These are phyloP conservation scores for Alternaria angustiovoidea DNA, from an alignment of 2,329 filamentous ascomycete species.

Conservation along the genomic window DNA sequence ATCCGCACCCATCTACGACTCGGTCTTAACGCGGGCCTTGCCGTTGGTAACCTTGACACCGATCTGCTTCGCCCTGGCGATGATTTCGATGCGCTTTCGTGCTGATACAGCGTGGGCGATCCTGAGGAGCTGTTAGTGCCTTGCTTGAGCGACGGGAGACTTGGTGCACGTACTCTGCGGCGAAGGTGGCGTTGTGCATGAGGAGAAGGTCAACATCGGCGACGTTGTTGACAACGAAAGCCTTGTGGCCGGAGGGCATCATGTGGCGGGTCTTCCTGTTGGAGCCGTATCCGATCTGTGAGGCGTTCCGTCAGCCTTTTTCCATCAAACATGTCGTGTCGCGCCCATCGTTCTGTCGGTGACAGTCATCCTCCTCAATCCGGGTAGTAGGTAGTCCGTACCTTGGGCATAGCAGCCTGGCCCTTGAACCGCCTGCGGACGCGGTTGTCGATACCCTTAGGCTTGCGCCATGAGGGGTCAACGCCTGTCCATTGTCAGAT, in stretches of 20 bases:
- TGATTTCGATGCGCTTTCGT: slow-evolving; percentile 98
- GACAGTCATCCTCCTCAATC: not conserved
- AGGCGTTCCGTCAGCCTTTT: slow-evolving; percentile 41
- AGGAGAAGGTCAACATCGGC: slow-evolving; percentile 96
- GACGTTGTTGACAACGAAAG: slow-evolving; percentile 97
- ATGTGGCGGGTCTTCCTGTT: slow-evolving; percentile 99
- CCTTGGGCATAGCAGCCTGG: slow-evolving; percentile 95
- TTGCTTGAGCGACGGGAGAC: not conserved
- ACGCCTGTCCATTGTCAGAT: slow-evolving; percentile 60
- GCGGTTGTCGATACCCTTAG: slow-evolving; percentile 99
- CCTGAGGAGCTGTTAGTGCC: slow-evolving; percentile 60
- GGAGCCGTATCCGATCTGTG: slow-evolving; percentile 95
- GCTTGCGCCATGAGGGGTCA: slow-evolving; percentile 93
- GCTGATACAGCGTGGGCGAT: slow-evolving; percentile 98
- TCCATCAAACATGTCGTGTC: slow-evolving; percentile 6
- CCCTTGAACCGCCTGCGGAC: slow-evolving; percentile 98
- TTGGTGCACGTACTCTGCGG: slow-evolving; percentile 80
- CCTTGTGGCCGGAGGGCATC: slow-evolving; percentile 99
- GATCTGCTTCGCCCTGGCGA: slow-evolving; percentile 95
- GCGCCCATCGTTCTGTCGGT: not conserved
- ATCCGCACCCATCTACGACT: slow-evolving; percentile 64
- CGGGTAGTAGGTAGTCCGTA: slow-evolving; percentile 61
- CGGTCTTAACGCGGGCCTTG: slow-evolving; percentile 98
- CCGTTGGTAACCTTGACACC: slow-evolving; percentile 99
- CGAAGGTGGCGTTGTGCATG: slow-evolving; percentile 99